phyloP scores from a whole-genome alignment of 441 rosid species.

The Eruca vesicaria region DNA sequence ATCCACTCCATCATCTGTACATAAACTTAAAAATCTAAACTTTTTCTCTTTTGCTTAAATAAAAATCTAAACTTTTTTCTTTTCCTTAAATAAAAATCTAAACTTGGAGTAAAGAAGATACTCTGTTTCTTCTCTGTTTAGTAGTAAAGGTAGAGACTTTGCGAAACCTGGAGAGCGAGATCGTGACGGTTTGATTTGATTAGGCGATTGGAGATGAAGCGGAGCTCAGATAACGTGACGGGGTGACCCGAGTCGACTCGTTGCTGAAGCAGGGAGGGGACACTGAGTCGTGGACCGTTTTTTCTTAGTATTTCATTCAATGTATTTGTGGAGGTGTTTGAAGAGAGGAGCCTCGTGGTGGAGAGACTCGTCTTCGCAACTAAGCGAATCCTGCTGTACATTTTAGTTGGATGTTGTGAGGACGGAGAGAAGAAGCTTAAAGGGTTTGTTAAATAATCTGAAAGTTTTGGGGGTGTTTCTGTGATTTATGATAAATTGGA shows the following conservation, averaged over 20 bases:
- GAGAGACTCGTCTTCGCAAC: not conserved
- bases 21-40: not conserved
- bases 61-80: too few species aligned
- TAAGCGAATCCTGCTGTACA: slow-evolving; percentile 14
- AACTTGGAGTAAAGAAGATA: too few species aligned
- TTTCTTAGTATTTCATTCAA: slow-evolving; percentile 40
- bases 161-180: slow-evolving; percentile 58
- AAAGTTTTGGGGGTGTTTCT: not conserved
- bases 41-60: too few species aligned
- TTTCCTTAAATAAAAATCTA: too few species aligned
- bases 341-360: slow-evolving; percentile 25
- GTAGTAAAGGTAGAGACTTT: not conserved
- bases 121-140: too few species aligned
- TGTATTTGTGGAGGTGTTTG: slow-evolving; percentile 3
- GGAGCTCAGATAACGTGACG: slow-evolving; percentile 47
- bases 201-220: slow-evolving; percentile 38
- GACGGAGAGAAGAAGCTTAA: not conserved
- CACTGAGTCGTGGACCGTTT: slow-evolving; percentile 28
- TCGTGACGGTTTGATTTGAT: slow-evolving; percentile 42
- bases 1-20: slow-evolving; percentile 52
- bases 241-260: slow-evolving; percentile 43
- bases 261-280: slow-evolving; percentile 39
- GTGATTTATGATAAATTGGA: not conserved
- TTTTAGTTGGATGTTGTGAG: not conserved
- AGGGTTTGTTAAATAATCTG: not conserved